Base-by-base conservation (phyloP, 139 green algal genomes). In the Chlorella sp. region DNA sequence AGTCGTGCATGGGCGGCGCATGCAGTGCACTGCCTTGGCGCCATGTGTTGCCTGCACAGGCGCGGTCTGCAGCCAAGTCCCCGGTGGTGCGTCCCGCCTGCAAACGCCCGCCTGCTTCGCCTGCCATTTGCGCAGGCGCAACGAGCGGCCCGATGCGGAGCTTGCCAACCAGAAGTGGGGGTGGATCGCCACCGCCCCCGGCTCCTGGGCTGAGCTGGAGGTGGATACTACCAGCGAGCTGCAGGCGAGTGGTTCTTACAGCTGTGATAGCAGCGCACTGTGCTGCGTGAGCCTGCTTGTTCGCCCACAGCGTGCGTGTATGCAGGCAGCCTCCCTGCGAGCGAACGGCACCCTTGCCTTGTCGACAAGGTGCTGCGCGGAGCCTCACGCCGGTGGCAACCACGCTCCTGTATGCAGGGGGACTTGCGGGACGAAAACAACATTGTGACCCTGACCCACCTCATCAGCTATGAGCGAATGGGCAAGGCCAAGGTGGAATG, bases 161-260 rank as follows among this genome's bases (percentile, higher is more conserved):
- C 51, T 78, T 62, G 73, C 34, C 24, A 46, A 30, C 6, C 73
- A 78, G 46, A 78, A 78, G 73, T 78, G 73, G 73, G 73, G 28
- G 26, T 78, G 73, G 73, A 34, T 78, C 13, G 73, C 41, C 0
- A 46, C 40, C 36, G 11, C 36, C 0, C 28, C 43, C 17, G 73
- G 73, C 44, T 30, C 43, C 16, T 73, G 56, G 41, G 41, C 41
- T 28, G 73, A 60, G 41, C 43, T 78, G 43, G 41, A 46, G 28
- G 20, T 78, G 2, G 41, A 58, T 30, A 78, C 73, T 20, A 32
- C n/a, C 34, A 73, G 22, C 13, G n/a, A 38, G 65, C 34, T 38
- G 1, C 1, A 41, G 73, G 34, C 43, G 43, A 44, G 65, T 17
- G 32, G 60, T 6, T 36, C 11, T 30, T 19, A 11, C 19, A 70